These are phyloP conservation scores for Fusarium buxicola DNA, from an alignment of 2,329 filamentous ascomycete genomes.

Conservation along the genomic window DNA sequence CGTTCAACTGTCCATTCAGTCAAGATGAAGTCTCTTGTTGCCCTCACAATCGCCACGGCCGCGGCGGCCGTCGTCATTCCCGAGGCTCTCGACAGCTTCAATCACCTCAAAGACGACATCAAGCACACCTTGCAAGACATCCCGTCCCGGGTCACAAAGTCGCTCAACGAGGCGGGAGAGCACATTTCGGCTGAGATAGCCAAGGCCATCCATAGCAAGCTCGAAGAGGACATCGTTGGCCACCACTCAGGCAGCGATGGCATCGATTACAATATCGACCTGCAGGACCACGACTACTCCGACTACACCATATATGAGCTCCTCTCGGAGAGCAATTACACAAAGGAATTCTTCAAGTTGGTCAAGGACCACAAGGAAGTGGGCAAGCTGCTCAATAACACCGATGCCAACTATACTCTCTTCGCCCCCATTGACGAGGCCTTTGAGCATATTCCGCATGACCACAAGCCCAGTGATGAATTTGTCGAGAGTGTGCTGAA, in stretches of 20 bases:
- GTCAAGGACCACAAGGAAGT: slow-evolving; percentile 79
- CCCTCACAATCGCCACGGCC: slow-evolving; percentile 37
- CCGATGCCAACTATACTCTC: slow-evolving; percentile 78
- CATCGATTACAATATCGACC: slow-evolving; percentile 3
- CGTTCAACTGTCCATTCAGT: neutral
- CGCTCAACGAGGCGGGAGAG: slow-evolving; percentile 29
- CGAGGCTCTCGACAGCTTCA: slow-evolving; percentile 16
- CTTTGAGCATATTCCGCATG: slow-evolving; percentile 71
- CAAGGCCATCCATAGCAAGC: slow-evolving; percentile 18
- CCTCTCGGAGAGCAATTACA: slow-evolving; percentile 80
- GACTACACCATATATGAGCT: slow-evolving; percentile 84
- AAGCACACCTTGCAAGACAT: slow-evolving; percentile 20
- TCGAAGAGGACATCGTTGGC: slow-evolving; percentile 13
- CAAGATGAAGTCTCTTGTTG: slow-evolving; percentile 36
- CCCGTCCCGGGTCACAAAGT: slow-evolving; percentile 9
- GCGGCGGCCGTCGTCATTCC: slow-evolving; percentile 38
- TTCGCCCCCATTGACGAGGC: slow-evolving; percentile 84
- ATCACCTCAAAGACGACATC: slow-evolving; percentile 17
- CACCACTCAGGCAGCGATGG: neutral
- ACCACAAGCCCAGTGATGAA: slow-evolving; percentile 75
- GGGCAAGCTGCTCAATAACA: slow-evolving; percentile 79
- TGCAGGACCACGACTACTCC: slow-evolving; percentile 53
- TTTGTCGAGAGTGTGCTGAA: slow-evolving; percentile 74
- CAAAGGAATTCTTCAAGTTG: slow-evolving; percentile 80
- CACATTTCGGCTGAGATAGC: slow-evolving; percentile 29